phyloP scores from a whole-genome alignment of 1,284 basidiomycete genomes.

The Rhodotorula sp. region DNA sequence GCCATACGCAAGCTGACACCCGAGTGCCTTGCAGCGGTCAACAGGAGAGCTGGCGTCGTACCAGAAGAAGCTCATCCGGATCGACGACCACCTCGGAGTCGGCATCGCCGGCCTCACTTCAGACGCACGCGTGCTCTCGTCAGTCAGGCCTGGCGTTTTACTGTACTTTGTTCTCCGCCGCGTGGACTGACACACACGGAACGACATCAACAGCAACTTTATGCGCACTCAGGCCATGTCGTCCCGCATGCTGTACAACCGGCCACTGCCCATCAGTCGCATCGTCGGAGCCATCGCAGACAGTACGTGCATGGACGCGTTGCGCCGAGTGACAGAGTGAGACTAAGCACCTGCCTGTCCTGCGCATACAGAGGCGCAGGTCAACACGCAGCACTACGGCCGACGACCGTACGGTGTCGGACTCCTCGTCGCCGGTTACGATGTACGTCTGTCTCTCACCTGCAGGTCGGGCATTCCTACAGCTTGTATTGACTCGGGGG shows the following conservation, averaged over 20 bases:
- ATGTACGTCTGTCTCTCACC: conserved; percentile 52
- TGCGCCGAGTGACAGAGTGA: neutral
- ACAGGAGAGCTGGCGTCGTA: conserved; percentile 97
- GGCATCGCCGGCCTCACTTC: conserved; percentile 97
- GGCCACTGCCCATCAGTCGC: conserved; percentile 88
- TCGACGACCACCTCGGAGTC: conserved; percentile 98
- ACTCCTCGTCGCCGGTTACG: conserved; percentile 94
- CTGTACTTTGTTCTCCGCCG: too few relatives aligned
- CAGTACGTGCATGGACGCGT: conserved; percentile 55
- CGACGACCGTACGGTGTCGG: conserved; percentile 97
- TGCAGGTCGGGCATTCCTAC: too few relatives aligned
- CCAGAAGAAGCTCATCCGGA: conserved; percentile 99
- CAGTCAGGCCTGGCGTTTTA: conserved; percentile 30
- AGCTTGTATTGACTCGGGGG: neutral
- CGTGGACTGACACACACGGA: too few relatives aligned
- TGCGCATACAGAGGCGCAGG: conserved; percentile 76
- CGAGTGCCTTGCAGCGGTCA: conserved; percentile 66
- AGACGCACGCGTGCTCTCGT: conserved; percentile 96
- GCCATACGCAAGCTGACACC: neutral
- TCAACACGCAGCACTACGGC: conserved; percentile 98
- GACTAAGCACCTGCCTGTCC: neutral
- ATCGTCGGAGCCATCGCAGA: conserved; percentile 92
- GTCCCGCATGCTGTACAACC: conserved; percentile 89
- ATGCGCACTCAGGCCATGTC: conserved; percentile 99
- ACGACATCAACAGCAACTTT: conserved; percentile 68